Base-by-base conservation (phyloP, 2,329 filamentous ascomycete genomes). In the Epichloe bromicola region DNA sequence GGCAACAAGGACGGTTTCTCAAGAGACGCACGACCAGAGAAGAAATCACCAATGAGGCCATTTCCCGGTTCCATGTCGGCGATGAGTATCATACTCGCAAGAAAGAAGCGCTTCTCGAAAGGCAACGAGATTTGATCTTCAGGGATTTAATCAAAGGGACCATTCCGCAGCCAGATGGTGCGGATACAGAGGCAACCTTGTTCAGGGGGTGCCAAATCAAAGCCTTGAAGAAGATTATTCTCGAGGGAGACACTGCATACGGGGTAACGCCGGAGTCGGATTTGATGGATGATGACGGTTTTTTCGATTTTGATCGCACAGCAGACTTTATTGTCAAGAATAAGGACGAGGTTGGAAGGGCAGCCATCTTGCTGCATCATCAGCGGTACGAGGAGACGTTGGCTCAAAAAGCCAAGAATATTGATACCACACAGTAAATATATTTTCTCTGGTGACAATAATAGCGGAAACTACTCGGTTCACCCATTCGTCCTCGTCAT, bases 1-100 rank as follows among this genome's bases (percentile, higher is more conserved):
- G 71, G 1, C 64, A 65, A 1, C 52, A 70, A 23, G 67, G 67
- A 0, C 64, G 63, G 1, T 73, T 70, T 51, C 46, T 59, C 1
- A 47, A 55, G 20, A 58, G 54, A 34, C 57, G 47, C 0, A 56
- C 59, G 2, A 63, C 61, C 2, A 68, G 81, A 20, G 65, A 74
- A 6, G 49, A 69, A 4, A 68, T 84, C 2, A 72, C 74, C 0
- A 58, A 72, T 0, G 72, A 79, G 47, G 81, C 78, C 0, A 73
- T 86, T 30, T 60, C 58, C 0, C 59, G 54, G 2, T 86, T 85
- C 54, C 63, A 63, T 23, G 65, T 73, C 4, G 61, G 64, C 12
- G 48, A 58, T 0, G 70, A 72, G 37, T 85, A 78, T 56, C 58
- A 68, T 0, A 49, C 55, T 0, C 70, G 69, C 5, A 63, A 76